phyloP scores from a whole-genome alignment of 2,329 filamentous ascomycete genomes.

The Ambrosiella beaveri region DNA sequence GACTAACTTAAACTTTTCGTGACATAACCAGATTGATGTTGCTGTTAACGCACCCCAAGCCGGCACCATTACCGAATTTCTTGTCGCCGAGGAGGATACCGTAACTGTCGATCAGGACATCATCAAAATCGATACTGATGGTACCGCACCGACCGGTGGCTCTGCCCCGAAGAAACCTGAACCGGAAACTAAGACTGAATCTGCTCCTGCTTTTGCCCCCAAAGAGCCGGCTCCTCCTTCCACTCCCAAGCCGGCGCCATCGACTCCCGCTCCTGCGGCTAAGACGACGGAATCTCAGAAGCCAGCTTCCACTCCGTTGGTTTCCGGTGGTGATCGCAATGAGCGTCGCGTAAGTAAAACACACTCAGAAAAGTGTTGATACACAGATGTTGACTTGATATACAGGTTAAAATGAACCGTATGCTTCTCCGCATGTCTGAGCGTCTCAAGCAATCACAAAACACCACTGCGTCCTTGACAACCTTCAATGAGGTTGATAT shows the following conservation, averaged over 20 bases:
- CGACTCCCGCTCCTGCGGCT: conserved; percentile 2
- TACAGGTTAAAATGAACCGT: conserved; percentile 96
- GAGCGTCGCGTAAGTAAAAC: conserved; percentile 59
- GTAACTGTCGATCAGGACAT: conserved; percentile 89
- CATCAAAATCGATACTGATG: conserved; percentile 64
- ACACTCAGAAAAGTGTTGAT: neutral
- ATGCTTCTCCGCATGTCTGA: conserved; percentile 97
- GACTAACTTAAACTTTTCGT: neutral
- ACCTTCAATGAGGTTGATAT: conserved; percentile 99
- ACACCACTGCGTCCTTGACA: conserved; percentile 89
- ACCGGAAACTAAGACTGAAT: conserved; percentile 1
- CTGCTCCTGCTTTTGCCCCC: neutral
- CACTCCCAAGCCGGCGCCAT: conserved; percentile 14
- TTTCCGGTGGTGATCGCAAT: conserved; percentile 48
- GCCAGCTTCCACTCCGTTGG: conserved; percentile 10
- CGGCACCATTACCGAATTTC: conserved; percentile 78
- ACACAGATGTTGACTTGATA: conserved; percentile 8
- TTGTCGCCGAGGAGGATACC: conserved; percentile 87
- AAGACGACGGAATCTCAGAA: conserved; percentile 14
- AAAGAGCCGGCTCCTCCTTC: conserved; percentile 15
- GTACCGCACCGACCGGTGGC: conserved; percentile 7
- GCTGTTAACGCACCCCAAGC: conserved; percentile 86
- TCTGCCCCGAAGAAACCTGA: conserved; percentile 1
- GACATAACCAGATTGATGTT: conserved; percentile 63
- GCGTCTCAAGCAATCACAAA: conserved; percentile 96